phyloP scores from a whole-genome alignment of 2,329 filamentous ascomycete genomes.

The Ascochyta fabae region DNA sequence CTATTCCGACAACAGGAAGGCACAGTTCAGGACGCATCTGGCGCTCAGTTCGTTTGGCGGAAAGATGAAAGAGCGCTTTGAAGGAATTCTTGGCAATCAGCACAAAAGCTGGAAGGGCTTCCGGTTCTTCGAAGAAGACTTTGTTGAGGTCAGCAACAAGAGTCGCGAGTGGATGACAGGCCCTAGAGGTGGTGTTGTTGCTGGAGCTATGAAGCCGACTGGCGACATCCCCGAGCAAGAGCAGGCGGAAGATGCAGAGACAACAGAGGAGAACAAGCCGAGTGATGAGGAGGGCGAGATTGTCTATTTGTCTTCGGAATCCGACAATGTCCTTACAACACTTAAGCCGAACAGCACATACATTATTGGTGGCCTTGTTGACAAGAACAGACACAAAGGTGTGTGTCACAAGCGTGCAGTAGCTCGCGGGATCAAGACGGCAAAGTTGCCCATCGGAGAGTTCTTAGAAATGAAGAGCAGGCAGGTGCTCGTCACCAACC shows the following conservation, averaged over 20 bases:
- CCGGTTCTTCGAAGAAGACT: slow-evolving; percentile 75
- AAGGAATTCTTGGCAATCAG: slow-evolving; percentile 72
- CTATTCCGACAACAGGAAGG: slow-evolving; percentile 84
- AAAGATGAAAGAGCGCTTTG: slow-evolving; percentile 76
- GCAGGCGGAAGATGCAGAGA: slow-evolving; percentile 46
- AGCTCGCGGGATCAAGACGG: slow-evolving; percentile 79
- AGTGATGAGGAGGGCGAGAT: slow-evolving; percentile 61
- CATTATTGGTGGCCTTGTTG: slow-evolving; percentile 91
- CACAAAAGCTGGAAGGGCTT: slow-evolving; percentile 83
- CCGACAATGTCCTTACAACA: slow-evolving; percentile 79
- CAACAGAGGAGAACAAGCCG: slow-evolving; percentile 18
- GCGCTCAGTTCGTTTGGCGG: slow-evolving; percentile 81
- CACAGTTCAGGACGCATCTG: slow-evolving; percentile 72
- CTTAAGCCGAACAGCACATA: slow-evolving; percentile 90
- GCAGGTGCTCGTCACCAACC: slow-evolving; percentile 88
- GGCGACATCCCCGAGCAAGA: slow-evolving; percentile 31
- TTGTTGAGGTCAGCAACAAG: slow-evolving; percentile 69
- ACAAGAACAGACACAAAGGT: slow-evolving; percentile 95
- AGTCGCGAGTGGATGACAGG: slow-evolving; percentile 73
- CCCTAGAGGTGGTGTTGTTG: slow-evolving; percentile 63
- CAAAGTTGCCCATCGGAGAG: slow-evolving; percentile 91
- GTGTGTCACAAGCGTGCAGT: slow-evolving; percentile 85
- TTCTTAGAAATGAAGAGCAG: slow-evolving; percentile 91
- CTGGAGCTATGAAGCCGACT: slow-evolving; percentile 60
- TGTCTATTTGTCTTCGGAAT: slow-evolving; percentile 91